Percentiles rank a stretch among this genome's conserved stretches.
Conservation (phyloP, 768 basidiomycete genomes). For the Austroboletus eburneus region DNA sequence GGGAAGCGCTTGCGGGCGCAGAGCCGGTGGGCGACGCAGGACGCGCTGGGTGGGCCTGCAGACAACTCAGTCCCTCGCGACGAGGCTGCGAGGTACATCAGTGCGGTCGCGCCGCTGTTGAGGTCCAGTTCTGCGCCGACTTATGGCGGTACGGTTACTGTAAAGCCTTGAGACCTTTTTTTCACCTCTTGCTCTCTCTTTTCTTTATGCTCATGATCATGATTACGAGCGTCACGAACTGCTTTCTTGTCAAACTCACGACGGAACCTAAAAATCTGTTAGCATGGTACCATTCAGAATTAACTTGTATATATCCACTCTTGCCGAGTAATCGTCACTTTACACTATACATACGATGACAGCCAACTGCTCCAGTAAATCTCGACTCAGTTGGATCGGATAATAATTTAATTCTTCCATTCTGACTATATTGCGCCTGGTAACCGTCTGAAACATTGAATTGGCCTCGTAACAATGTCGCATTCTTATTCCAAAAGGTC, state of each 20-base stretch:
- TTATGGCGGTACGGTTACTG: conserved; percentile 16
- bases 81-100: neutral
- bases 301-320: too few species aligned
- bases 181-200: neutral
- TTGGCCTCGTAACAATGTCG: too few species aligned
- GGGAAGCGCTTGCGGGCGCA: conserved; percentile 18
- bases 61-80: neutral
- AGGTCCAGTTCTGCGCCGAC: conserved; percentile 2
- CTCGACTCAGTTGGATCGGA: too few species aligned
- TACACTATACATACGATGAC: too few species aligned
- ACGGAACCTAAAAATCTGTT: too few species aligned
- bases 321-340: too few species aligned
- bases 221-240: neutral
- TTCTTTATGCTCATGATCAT: neutral
- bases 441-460: too few species aligned
- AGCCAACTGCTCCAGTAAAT: too few species aligned
- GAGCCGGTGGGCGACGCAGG: conserved; percentile 27
- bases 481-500: conserved; percentile 15
- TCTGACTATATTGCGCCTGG: too few species aligned
- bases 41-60: neutral
- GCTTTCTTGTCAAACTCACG: neutral
- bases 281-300: too few species aligned
- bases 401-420: too few species aligned
- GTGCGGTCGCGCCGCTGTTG: conserved; percentile 14
- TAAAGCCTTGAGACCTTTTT: neutral